These are phyloP conservation scores for Corniculantispora saksenae DNA, from an alignment of 2,329 filamentous ascomycete species.

Conservation along the genomic window DNA sequence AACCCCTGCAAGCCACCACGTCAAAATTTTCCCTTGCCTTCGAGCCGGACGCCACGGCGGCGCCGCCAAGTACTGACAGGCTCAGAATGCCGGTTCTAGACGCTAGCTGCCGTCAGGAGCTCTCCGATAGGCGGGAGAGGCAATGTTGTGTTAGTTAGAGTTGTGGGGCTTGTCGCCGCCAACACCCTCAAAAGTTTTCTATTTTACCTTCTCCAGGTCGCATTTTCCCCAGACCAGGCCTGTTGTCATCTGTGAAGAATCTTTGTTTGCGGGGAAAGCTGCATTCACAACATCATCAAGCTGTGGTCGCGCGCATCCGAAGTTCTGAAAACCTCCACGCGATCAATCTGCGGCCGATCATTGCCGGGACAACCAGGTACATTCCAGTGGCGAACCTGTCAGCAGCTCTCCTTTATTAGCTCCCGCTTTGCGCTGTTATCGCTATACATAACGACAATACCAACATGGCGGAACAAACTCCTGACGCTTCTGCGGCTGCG, in stretches of 20 bases:
- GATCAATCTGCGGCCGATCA: not conserved
- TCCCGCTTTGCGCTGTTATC: no score
- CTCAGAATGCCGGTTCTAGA: constrained; percentile 17
- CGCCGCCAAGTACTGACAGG: constrained; percentile 9
- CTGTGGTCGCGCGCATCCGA: not conserved
- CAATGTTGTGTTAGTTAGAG: not conserved
- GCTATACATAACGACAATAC: not conserved
- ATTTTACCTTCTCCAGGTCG: constrained; percentile 11
- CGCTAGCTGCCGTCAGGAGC: constrained; percentile 17
- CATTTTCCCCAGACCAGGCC: constrained; percentile 13
- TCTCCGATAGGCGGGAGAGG: constrained; percentile 12
- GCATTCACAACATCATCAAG: not conserved
- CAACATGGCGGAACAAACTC: not conserved
- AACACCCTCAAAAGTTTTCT: constrained; percentile 8
- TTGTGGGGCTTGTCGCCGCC: constrained; percentile 5
- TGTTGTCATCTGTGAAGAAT: constrained; percentile 13
- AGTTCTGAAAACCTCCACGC: not conserved
- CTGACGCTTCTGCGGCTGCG: not conserved
- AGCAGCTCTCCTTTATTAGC: no score
- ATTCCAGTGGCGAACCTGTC: not conserved
- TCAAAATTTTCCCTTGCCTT: not conserved
- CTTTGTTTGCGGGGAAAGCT: constrained; percentile 16
- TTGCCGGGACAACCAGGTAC: not conserved
- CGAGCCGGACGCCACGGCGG: constrained; percentile 10
- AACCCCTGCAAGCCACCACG: constrained; percentile 15